These are phyloP conservation scores for Camillea tinctor DNA, from an alignment of 2,329 filamentous ascomycete species.

Conservation along the genomic window DNA sequence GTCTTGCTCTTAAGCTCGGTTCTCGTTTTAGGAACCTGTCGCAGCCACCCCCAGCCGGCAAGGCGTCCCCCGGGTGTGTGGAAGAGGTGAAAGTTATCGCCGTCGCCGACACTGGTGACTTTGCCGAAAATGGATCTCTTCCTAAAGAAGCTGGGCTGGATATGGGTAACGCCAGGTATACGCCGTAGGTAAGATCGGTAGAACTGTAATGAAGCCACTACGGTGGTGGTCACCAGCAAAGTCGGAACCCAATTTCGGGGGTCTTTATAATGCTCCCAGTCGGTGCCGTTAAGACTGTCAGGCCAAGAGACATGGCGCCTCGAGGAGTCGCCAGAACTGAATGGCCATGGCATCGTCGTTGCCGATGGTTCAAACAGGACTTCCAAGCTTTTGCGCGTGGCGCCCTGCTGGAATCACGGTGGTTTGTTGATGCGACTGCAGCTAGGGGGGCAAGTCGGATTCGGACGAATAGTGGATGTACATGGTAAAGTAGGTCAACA, in stretches of 20 bases:
- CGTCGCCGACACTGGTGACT: constrained; percentile 94
- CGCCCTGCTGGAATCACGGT: background rate
- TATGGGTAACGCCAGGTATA: constrained; percentile 73
- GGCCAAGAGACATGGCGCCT: constrained; percentile 39
- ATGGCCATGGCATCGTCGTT: constrained; percentile 34
- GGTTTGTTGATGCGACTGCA: constrained; percentile 6
- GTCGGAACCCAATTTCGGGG: constrained; percentile 54
- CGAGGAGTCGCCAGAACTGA: constrained; percentile 27
- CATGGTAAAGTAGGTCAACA: background rate
- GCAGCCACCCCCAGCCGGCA: constrained; percentile 90
- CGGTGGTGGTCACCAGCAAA: constrained; percentile 53
- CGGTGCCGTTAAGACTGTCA: constrained; percentile 44
- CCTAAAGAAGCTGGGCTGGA: constrained; percentile 73
- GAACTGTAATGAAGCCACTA: constrained; percentile 54
- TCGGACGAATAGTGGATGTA: background rate
- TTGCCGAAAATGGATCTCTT: constrained; percentile 75
- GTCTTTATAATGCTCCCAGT: constrained; percentile 55
- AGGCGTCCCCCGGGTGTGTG: constrained; percentile 90
- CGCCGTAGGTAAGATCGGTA: constrained; percentile 80
- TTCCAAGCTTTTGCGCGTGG: background rate
- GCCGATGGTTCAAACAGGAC: constrained; percentile 9
- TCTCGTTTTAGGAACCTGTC: constrained; percentile 67
- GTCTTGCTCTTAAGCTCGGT: constrained; percentile 74
- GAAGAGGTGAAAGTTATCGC: constrained; percentile 91
- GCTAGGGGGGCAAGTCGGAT: background rate